Base-by-base conservation (phyloP, 805 yeast genomes). In the Dipodascus geniculatus region DNA sequence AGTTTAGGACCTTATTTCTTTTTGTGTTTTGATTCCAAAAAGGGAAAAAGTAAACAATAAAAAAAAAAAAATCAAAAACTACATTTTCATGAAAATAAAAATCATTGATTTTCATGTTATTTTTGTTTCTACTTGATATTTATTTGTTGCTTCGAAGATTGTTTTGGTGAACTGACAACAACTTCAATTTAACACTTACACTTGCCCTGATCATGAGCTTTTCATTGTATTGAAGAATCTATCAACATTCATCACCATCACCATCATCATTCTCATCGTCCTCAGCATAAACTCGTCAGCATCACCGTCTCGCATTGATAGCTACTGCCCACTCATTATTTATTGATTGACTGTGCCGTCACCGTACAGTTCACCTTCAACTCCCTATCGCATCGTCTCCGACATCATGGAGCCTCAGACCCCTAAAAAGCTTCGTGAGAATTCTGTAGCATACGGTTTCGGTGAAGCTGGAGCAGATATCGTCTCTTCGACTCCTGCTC, bases 401-500 rank as follows among this genome's bases (percentile, higher is more conserved):
- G n/a, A n/a, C n/a, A n/a, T n/a, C n/a, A 22, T 22, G 24, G 49
- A 47, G n/a, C 49, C 49, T 47, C 49, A 47, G 19, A 47, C 49
- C n/a, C 49, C 49, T 22, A 22, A 17, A 22, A 47, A 47, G 28
- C 49, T 47, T 16, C 49, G 49, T 23, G 31, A 47, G 9, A 23
- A 47, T n/a, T 47, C 49, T 22, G 23, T 17, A 16, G 31, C 24
- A 23, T 47, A 14, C 48, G 51, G 53, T 52, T 31, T 53, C 51
- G 14, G 35, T 49, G 48, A 52, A 50, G 31, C 56, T 50, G 31
- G 48, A 28, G 24, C 38, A 28, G 55, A 58, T 49, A 48, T 53
- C 11, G 57, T 60, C 11, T 58, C 56, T 2, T 56, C 57, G 19
- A 61, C 60, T 8, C 61, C 60, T 3, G 42, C 58, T 6, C 62